Percentiles rank a stretch among this genome's conserved stretches.
These are phyloP conservation scores for Neurospora sp. DNA, from an alignment of 495 filamentous ascomycete species.

Conservation along the genomic window DNA sequence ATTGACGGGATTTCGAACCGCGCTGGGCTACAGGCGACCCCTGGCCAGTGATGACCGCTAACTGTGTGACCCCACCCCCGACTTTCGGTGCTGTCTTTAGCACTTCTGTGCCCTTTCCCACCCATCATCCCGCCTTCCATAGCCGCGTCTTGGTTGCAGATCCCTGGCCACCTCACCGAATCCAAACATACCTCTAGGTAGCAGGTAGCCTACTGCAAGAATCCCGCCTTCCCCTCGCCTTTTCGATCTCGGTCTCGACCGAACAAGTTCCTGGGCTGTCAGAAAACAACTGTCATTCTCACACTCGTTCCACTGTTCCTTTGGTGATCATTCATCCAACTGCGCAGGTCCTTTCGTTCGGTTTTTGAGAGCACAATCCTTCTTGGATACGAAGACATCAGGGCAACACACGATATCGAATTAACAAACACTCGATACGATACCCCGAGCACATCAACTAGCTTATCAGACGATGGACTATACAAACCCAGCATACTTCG, in stretches of 20 bases:
- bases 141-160: too few species aligned
- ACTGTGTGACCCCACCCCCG: neutral
- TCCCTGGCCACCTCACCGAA: too few species aligned
- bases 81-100: neutral
- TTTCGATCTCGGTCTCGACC: neutral
- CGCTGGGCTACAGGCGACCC: neutral
- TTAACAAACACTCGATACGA: neutral
- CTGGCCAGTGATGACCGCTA: neutral
- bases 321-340: neutral
- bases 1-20: neutral
- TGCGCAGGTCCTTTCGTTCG: neutral
- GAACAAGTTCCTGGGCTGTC: neutral
- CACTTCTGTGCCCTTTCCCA: neutral
- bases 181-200: too few species aligned
- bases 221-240: neutral
- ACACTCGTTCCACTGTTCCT: neutral
- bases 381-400: neutral
- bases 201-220: too few species aligned
- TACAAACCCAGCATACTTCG: slow-evolving; percentile 30
- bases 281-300: neutral
- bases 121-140: neutral
- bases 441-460: neutral
- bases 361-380: neutral
- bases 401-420: neutral
- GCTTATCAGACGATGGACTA: slow-evolving; percentile 29